Evolutionary conservation across 1,139 yeast species (phyloP), one percentile per base, ranked within the genome.

Genomic region (Ogataea hybrid): DNA sequence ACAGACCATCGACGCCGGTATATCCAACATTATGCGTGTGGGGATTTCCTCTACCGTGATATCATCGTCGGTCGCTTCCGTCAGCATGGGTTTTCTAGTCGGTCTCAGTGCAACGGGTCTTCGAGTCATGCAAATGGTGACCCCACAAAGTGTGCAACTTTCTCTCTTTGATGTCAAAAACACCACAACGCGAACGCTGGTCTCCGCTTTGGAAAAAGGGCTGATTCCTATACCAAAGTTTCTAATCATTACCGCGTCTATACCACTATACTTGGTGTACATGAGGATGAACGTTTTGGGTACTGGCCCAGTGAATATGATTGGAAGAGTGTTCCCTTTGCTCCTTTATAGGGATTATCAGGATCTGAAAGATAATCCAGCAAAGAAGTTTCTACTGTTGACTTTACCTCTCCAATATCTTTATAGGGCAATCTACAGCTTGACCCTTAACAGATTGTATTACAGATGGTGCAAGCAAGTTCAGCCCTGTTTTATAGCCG

Each of bases 371-470:
- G 22, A 14, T 14, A 44, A 37, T 25, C 52, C 52, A 2, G 37
- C 43, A 1, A 53, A 46, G 33, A 42, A 35, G 34, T 22, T 49
- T 14, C 15, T 52, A 9, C 35, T 46, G 9, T 42, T 32, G 43
- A 42, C 51, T 3, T 49, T 45, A 42, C 62, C 43, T 3, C 44
- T 22, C 5, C 61, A 75, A 38, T 63, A 69, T 61, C 37, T 58
- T 0, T 76, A 77, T 53, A 70, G 64, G 39, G 27, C 69, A 1
- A 35, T 71, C 15, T 71, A 64, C 51, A 59, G 70, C 18, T 39
- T 73, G 15, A 69, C 77, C 0, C 51, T 76, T 35, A 77, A 77
- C 52, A 62, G 72, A 37, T 38, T 66, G 2, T 75, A 76, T 52
- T 77, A 75, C 46, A 59, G 54, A 16, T 60, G 63, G 64, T 53